phyloP scores from a whole-genome alignment of 1,139 yeast genomes.

The Sugiyamaella castrensis region DNA sequence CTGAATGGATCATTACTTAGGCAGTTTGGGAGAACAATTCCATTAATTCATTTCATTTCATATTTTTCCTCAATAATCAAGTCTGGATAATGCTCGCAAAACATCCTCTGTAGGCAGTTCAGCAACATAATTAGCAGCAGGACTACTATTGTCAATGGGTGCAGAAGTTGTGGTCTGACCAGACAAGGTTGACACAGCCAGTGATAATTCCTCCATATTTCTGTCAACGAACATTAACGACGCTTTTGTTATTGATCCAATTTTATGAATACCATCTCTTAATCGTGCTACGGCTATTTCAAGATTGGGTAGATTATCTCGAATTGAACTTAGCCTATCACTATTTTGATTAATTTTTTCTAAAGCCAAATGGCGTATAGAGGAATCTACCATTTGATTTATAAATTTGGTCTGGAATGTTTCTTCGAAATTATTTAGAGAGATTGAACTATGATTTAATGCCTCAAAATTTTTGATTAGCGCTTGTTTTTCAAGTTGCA shows the following conservation, averaged over 20 bases:
- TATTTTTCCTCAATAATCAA: conserved; percentile 4
- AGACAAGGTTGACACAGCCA: background rate
- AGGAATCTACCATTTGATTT: conserved; percentile 3
- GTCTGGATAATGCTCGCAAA: conserved; percentile 22
- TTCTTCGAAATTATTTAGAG: background rate
- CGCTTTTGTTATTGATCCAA: conserved; percentile 3
- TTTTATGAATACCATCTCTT: conserved; percentile 9
- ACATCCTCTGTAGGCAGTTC: conserved; percentile 16
- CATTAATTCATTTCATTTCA: too few species aligned
- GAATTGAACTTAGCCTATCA: conserved; percentile 6
- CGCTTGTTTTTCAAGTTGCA: conserved; percentile 47
- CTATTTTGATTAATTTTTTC: background rate
- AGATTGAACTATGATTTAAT: background rate
- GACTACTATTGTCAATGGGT: background rate
- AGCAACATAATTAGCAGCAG: background rate
- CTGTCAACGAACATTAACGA: conserved; percentile 8
- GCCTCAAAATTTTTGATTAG: conserved; percentile 43
- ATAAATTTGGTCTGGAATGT: background rate
- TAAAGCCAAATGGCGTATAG: background rate
- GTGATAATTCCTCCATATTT: conserved; percentile 4
- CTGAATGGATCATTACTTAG: too few species aligned
- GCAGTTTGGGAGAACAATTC: too few species aligned
- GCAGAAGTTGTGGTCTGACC: background rate
- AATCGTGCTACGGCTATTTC: conserved; percentile 8
- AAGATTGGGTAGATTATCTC: conserved; percentile 5